Evolutionary conservation across 73 alveolate genomes (phyloP), one percentile per base, ranked within the genome.

Genomic region (Tetrahymena elliotti): DNA sequence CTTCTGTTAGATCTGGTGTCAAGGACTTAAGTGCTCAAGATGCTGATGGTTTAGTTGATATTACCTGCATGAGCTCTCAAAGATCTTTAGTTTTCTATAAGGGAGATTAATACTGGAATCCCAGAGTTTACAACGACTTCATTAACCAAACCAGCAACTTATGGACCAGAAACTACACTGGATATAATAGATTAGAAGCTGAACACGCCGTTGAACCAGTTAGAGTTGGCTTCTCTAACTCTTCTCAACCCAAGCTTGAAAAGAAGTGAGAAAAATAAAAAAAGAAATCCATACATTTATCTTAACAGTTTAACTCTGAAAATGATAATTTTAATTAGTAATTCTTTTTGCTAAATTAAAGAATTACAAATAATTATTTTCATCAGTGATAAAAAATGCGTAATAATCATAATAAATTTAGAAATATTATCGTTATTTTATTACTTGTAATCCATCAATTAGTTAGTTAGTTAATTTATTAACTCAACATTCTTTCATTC

Each of bases 41-140:
- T 54, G 93, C 96, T 83, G 98, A 97, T 84, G 99, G 99, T 31
- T 95, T 96, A 93, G 36, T 94, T 33, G 97, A 94, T 39, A 84
- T 97, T 83, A 52, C 93, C 54, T 95, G 98, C 95, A 96, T 96
- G 97, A 95, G 93, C 94, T 97, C 97, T 84, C 84, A 83, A 53
- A 96, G 96, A 11, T 83, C 88, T 84, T 54, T 97, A 84, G 96
- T 93, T 53, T 94, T 97, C 88, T 97, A 97, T 92, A 97, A 97
- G 47, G 98, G 97, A 4, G 97, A 96, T 20, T 95, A 96, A 93
- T 97, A 95, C 93, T 97, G 99, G 99, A 97, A 97, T 84, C 96
- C 97, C 38, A 97, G 96, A 40, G 84, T 95, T 24, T 95, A 95
- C 88, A 96, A 96, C 47, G 97, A 94, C 33, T 97, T 97, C 97